These are phyloP conservation scores for Ceratobasidium sp. DNA, from an alignment of 1,284 basidiomycete genomes.

Conservation along the genomic window DNA sequence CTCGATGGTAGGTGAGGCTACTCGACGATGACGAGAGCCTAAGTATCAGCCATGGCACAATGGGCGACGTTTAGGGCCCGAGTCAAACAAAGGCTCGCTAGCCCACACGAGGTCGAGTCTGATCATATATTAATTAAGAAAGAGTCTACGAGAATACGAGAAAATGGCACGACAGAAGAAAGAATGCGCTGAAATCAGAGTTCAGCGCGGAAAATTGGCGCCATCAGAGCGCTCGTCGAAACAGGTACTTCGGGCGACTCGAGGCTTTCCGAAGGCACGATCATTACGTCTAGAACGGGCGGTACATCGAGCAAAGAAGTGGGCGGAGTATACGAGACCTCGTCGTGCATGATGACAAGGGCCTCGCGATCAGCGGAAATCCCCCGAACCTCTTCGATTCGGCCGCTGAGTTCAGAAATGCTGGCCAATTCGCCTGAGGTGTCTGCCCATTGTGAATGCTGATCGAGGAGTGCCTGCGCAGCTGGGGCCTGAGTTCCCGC, in stretches of 20 bases:
- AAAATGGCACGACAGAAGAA: background rate
- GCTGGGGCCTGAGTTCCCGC: conserved; percentile 81
- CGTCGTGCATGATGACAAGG: background rate
- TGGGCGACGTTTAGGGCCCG: background rate
- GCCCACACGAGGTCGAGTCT: no score
- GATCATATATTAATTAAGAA: no score
- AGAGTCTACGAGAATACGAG: no score
- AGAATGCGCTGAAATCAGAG: background rate
- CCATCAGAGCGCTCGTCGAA: background rate
- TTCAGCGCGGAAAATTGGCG: conserved; percentile 1
- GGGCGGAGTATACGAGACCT: background rate
- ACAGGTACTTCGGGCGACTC: background rate
- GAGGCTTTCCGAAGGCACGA: background rate
- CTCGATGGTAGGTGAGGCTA: background rate
- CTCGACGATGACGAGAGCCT: background rate
- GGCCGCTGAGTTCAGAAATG: conserved; percentile 86
- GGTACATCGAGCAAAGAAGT: background rate
- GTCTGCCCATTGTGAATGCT: conserved; percentile 62
- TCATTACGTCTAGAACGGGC: background rate
- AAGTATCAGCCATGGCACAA: background rate
- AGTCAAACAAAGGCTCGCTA: background rate
- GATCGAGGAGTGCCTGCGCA: conserved; percentile 71
- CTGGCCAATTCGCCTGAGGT: background rate
- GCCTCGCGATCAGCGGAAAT: background rate
- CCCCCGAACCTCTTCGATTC: conserved; percentile 80